Evolutionary conservation across 176 grass and related monocot genomes (phyloP).

Genomic region (Ensete glaucum): DNA sequence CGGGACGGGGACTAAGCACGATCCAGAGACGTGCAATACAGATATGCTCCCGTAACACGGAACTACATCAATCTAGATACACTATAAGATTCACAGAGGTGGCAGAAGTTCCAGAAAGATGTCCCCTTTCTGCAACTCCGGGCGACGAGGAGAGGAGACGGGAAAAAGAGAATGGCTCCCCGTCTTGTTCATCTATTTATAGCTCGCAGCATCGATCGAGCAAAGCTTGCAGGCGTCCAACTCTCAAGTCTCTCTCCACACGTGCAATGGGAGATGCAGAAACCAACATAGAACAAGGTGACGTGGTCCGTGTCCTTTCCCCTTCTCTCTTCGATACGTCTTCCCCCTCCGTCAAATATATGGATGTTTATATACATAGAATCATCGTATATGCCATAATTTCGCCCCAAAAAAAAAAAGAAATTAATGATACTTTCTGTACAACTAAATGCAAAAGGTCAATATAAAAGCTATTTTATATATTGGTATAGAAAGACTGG

Average conservation of each 20-base stretch:
- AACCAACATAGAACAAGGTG: background rate
- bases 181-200: background rate
- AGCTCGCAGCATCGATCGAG: background rate
- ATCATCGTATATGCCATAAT: too few species aligned
- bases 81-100: background rate
- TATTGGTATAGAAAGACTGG: too few species aligned
- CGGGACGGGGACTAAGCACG: background rate
- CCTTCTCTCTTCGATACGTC: background rate
- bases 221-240: background rate
- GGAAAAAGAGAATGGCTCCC: background rate
- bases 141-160: background rate
- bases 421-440: too few species aligned
- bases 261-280: background rate
- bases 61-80: slow-evolving; percentile 1
- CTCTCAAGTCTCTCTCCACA: background rate
- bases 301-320: background rate
- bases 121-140: background rate
- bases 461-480: too few species aligned
- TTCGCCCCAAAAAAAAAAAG: too few species aligned
- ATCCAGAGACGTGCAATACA: background rate
- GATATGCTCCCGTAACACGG: background rate
- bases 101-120: too few species aligned
- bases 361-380: too few species aligned
- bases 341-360: background rate
- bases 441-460: too few species aligned